Evolutionary conservation across 1,284 basidiomycete genomes (phyloP).

Genomic region (Leccinum brunneo-olivaceum): DNA sequence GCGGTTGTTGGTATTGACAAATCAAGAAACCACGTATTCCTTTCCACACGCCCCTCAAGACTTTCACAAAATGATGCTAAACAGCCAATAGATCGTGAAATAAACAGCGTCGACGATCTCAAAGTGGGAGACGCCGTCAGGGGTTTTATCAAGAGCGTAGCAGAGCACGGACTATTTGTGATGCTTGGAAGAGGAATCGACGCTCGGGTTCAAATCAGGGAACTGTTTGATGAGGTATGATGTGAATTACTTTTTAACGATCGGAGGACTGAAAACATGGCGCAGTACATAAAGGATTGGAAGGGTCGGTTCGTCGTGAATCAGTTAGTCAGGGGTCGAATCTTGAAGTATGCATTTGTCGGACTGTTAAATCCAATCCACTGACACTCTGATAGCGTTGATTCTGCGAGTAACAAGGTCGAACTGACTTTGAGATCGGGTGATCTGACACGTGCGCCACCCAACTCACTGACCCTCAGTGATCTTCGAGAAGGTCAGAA

Average conservation of each 20-base stretch:
- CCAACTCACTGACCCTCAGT: constrained; percentile 39
- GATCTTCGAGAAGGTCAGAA: constrained; percentile 74
- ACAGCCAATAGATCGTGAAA: constrained; percentile 63
- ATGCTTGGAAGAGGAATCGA: constrained; percentile 77
- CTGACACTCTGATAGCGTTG: constrained; percentile 45
- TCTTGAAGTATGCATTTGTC: constrained; percentile 54
- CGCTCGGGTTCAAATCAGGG: constrained; percentile 89
- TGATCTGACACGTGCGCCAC: constrained; percentile 39
- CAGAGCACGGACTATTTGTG: constrained; percentile 89
- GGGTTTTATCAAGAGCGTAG: constrained; percentile 86
- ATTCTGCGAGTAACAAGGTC: constrained; percentile 65
- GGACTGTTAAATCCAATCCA: constrained; percentile 4
- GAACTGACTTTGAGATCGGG: constrained; percentile 82
- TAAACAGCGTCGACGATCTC: constrained; percentile 60
- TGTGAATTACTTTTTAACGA: constrained; percentile 1
- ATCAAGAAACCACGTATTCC: constrained; percentile 50
- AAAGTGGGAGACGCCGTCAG: constrained; percentile 70
- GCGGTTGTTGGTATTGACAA: constrained; percentile 68
- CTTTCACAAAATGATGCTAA: constrained; percentile 45
- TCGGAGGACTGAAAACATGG: constrained; percentile 11
- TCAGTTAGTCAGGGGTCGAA: constrained; percentile 83
- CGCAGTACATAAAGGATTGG: constrained; percentile 93
- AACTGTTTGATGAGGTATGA: constrained; percentile 81
- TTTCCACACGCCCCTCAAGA: constrained; percentile 76
- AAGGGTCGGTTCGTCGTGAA: constrained; percentile 74